Evolutionary conservation across 345 rosid species (phyloP).

Genomic region (Brassica nigra): DNA sequence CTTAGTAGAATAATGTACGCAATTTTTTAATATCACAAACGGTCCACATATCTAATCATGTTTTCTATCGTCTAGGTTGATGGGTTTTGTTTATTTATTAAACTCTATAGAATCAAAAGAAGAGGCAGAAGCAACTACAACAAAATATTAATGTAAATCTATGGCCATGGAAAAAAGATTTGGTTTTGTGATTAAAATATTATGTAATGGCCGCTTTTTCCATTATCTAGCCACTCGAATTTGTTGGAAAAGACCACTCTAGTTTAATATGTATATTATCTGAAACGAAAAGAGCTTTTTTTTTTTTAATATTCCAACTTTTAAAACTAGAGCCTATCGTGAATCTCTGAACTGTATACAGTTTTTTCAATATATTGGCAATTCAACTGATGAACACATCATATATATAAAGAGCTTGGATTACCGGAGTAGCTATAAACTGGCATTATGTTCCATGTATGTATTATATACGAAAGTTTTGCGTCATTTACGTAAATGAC

Average conservation of each 20-base stretch:
- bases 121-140: slow-evolving; percentile 27
- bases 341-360: slow-evolving; percentile 23
- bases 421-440: neutral
- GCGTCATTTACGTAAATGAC: neutral
- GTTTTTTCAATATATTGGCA: neutral
- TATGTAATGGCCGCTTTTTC: slow-evolving; percentile 29
- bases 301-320: slow-evolving; percentile 14
- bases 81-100: slow-evolving; percentile 3
- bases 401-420: neutral
- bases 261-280: slow-evolving; percentile 18
- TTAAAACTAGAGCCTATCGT: slow-evolving; percentile 16
- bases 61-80: slow-evolving; percentile 35
- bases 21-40: neutral
- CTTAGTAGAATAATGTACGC: slow-evolving; percentile 9
- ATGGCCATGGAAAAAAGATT: slow-evolving; percentile 28
- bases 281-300: slow-evolving; percentile 19
- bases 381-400: neutral
- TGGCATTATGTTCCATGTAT: slow-evolving; percentile 1
- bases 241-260: slow-evolving; percentile 45
- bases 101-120: slow-evolving; percentile 17
- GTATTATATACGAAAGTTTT: neutral
- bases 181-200: slow-evolving; percentile 25
- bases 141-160: slow-evolving; percentile 13
- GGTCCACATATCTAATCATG: slow-evolving; percentile 43
- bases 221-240: slow-evolving; percentile 42